Base-by-base conservation (phyloP, 768 basidiomycete genomes). In the Zangia roseola region DNA sequence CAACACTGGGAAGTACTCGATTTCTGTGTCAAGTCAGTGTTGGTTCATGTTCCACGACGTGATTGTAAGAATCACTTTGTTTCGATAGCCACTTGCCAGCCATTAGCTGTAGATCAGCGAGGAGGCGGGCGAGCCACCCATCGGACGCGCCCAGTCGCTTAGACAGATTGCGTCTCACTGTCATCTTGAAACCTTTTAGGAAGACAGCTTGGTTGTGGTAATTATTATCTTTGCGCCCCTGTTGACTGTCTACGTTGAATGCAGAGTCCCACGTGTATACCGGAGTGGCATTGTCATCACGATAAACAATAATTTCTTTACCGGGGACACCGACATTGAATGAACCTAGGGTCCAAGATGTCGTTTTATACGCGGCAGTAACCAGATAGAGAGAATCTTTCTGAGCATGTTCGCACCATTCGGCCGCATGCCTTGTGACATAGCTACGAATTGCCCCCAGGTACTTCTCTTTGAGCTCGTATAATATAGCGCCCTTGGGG, bases 311-410 rank as follows among this genome's bases (percentile, higher is more conserved):
- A 6, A 31, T 31, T 13, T 31, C 30, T 14, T 14, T 31, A 4
- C 30, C 30, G 7, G 6, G 30, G 13, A 31, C 13, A 31, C 30
- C 30, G 13, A 13, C 30, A 25, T 46, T 10, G 23, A 54, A 58
- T 8, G 56, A 43, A 0, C 56, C 65, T 17, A 64, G 53, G 4
- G 59, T 55, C 60, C 64, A 68, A 5, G 61, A 53, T 3, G 52
- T 43, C 6, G 60, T 41, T 40, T 68, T 65, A 34, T 63, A 56
- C 36, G 45, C 59, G 2, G 62, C 68, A 9, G 62, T 68, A 17
- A 68, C 52, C 24, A 67, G 31, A 35, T 67, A 68, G 16, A 65
- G 52, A 6, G 59, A 46, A 12, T 45, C 43, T 46, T 21, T 36
- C 40, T 20, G 36, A 46, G 52, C 59, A 56, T 57, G 17, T 48